Conservation (phyloP, 75 land plant species). For the Azolla pinnata region DNA sequence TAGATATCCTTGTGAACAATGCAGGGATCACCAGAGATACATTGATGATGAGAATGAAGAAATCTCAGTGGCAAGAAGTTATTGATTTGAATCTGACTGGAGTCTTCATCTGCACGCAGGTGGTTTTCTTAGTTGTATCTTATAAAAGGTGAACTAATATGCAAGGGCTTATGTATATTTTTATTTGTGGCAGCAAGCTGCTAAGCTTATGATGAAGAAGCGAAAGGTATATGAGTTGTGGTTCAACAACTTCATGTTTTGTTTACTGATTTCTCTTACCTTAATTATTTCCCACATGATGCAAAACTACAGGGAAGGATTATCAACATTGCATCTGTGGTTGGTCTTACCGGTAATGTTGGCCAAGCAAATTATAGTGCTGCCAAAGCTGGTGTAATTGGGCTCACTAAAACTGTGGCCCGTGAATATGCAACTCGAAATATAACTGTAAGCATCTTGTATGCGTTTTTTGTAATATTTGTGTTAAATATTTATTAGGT, state of each 20-base stretch:
- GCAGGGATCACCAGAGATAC: slow-evolving; percentile 94
- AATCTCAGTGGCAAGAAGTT: slow-evolving; percentile 94
- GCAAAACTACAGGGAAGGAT: slow-evolving; percentile 71
- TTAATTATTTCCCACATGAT: not conserved
- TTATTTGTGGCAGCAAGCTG: slow-evolving; percentile 62
- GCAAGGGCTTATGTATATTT: not conserved
- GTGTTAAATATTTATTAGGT: no score
- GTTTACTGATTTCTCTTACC: not conserved
- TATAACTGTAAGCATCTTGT: slow-evolving; percentile 55
- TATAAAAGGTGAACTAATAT: slow-evolving; percentile 4
- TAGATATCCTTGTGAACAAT: slow-evolving; percentile 82
- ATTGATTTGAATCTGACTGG: slow-evolving; percentile 93
- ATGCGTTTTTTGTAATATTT: no score
- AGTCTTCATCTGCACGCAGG: slow-evolving; percentile 96
- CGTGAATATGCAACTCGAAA: slow-evolving; percentile 83
- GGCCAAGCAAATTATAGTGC: slow-evolving; percentile 98
- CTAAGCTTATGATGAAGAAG: slow-evolving; percentile 98
- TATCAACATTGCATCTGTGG: slow-evolving; percentile 87
- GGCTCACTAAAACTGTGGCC: slow-evolving; percentile 78
- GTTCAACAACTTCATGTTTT: not conserved
- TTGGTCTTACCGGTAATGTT: slow-evolving; percentile 78
- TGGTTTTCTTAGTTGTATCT: slow-evolving; percentile 9
- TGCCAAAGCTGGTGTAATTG: slow-evolving; percentile 97
- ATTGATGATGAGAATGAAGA: slow-evolving; percentile 93
- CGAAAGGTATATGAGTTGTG: slow-evolving; percentile 42